These are phyloP conservation scores for Theileria orientalis DNA, from an alignment of 169 alveolate species.

Conservation along the genomic window DNA sequence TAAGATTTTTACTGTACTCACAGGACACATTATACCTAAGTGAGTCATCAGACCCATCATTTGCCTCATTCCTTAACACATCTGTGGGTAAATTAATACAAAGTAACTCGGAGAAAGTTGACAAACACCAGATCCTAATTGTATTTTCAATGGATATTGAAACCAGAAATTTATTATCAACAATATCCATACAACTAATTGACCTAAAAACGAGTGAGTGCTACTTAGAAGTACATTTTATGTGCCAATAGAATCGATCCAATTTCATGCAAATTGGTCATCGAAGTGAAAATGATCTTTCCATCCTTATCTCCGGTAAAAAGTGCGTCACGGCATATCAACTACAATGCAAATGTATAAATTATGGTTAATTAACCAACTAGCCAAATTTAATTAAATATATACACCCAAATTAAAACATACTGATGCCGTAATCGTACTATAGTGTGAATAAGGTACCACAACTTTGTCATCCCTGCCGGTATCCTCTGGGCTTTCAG, in stretches of 20 bases:
- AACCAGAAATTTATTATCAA: conserved; percentile 6
- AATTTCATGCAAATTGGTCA: conserved; percentile 18
- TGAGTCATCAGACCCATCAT: too few relatives aligned
- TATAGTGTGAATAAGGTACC: conserved; percentile 20
- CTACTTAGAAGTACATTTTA: not conserved
- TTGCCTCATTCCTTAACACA: too few relatives aligned
- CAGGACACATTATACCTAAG: too few relatives aligned
- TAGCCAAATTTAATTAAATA: too few relatives aligned
- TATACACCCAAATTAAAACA: not conserved
- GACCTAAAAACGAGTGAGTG: conserved; percentile 8
- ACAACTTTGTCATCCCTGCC: not conserved
- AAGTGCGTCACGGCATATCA: not conserved
- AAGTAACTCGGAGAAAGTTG: too few relatives aligned
- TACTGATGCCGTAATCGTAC: conserved; percentile 28
- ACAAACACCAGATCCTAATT: conserved; percentile 15
- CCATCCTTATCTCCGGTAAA: conserved; percentile 46
- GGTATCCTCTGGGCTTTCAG: not conserved
- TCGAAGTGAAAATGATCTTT: conserved; percentile 7
- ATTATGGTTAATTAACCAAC: not conserved
- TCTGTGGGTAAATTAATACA: too few relatives aligned
- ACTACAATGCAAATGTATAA: not conserved
- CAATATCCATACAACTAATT: not conserved
- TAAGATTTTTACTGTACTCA: not conserved
- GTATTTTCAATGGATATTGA: conserved; percentile 20
- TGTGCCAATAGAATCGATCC: not conserved